A percentile compares a stretch with the other conserved stretches of the same genome.
Evolutionary conservation across 257 asterid genomes (phyloP).

Genomic region (Solanum virginianum): DNA sequence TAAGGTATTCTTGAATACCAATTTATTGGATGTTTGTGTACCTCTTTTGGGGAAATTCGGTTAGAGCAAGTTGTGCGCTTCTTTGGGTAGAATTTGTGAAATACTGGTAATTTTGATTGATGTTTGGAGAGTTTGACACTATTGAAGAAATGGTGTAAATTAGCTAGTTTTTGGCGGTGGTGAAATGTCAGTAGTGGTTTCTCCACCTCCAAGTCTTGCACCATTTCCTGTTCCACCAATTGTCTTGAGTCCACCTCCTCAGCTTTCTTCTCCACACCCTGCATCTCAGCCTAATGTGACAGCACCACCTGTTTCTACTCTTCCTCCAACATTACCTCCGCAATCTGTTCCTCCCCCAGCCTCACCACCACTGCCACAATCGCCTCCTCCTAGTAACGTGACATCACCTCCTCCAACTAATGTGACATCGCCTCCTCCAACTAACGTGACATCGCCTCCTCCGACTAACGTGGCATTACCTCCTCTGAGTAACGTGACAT

Average conservation of each 20-base stretch:
- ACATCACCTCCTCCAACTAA: background rate
- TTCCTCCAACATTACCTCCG: background rate
- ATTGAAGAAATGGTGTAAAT: background rate
- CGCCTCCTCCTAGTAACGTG: background rate
- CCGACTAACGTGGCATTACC: constrained; percentile 6
- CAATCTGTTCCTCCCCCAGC: background rate
- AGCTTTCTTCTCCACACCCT: background rate
- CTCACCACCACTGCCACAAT: background rate
- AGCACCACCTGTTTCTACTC: background rate
- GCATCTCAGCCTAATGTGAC: constrained; percentile 1
- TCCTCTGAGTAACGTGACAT: background rate
- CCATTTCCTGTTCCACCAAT: constrained; percentile 11
- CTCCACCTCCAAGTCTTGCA: constrained; percentile 22
- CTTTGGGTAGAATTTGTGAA: constrained; percentile 1
- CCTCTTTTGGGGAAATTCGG: background rate
- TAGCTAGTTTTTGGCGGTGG: constrained; percentile 18
- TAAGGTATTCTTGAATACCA: background rate
- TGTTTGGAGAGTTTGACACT: constrained; percentile 2
- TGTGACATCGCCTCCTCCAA: background rate
- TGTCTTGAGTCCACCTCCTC: constrained; percentile 11
- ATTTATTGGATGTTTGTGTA: background rate
- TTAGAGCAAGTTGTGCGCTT: background rate
- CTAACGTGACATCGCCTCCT: constrained; percentile 3
- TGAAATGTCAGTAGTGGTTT: constrained; percentile 7
- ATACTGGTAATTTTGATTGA: background rate